Conservation (phyloP, 768 basidiomycete species). For the Tricholoma hemisulphureum region DNA sequence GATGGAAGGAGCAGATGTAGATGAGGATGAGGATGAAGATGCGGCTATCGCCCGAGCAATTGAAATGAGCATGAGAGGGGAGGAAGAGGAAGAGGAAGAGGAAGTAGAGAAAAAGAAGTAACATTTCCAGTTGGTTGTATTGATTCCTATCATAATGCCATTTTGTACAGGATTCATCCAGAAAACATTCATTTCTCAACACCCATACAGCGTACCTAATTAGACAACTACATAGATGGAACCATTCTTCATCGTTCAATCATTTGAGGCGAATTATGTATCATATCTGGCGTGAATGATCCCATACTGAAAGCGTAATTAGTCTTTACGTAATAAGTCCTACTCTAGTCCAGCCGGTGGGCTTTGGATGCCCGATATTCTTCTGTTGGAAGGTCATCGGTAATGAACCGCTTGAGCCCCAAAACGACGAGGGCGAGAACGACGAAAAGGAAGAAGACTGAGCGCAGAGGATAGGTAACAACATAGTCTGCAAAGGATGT, state of each 20-base stretch:
- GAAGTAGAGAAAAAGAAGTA: conserved; percentile 33
- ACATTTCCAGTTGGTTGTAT: not conserved
- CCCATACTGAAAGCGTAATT: not conserved
- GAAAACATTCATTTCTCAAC: not conserved
- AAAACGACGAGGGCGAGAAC: conserved; percentile 30
- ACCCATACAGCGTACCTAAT: not conserved
- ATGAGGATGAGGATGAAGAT: conserved; percentile 76
- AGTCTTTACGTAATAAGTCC: not conserved
- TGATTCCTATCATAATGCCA: too few relatives aligned
- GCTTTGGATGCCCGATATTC: conserved; percentile 23
- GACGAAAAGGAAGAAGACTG: conserved; percentile 30
- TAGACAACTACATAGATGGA: too few relatives aligned
- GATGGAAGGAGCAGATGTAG: conserved; percentile 41
- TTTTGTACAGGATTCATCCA: too few relatives aligned
- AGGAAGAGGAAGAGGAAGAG: conserved; percentile 47
- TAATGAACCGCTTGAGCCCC: conserved; percentile 22
- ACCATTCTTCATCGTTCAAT: too few relatives aligned
- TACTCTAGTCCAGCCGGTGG: conserved; percentile 30
- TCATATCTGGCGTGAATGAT: not conserved
- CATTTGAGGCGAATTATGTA: too few relatives aligned
- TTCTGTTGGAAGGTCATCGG: conserved; percentile 16
- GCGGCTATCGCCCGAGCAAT: conserved; percentile 90
- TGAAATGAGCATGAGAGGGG: conserved; percentile 85
- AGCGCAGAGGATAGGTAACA: conserved; percentile 32
- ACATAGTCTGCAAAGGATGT: conserved; percentile 36